A percentile compares a stretch with the other conserved stretches of the same genome.
These are phyloP conservation scores for Phanerochaete carnosa DNA, from an alignment of 768 basidiomycete species.

Conservation along the genomic window DNA sequence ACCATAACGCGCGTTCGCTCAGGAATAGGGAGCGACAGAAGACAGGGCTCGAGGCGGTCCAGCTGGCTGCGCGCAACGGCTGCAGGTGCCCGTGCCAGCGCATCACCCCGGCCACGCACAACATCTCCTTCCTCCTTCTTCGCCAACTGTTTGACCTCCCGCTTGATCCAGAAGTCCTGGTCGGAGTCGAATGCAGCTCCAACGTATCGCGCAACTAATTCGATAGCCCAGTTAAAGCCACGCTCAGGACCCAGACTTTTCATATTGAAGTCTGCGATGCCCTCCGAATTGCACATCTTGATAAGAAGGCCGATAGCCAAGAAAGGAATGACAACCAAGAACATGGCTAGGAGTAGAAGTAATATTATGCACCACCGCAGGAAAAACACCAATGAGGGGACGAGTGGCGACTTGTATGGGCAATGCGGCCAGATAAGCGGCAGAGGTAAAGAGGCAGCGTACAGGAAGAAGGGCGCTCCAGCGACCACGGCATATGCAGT, in stretches of 20 bases:
- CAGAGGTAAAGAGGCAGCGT: not conserved
- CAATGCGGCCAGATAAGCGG: constrained; percentile 5
- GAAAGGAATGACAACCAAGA: not conserved
- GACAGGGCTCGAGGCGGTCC: not conserved
- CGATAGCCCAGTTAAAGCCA: not conserved
- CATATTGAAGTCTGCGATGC: not conserved
- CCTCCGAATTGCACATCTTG: not conserved
- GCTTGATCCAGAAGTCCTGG: not conserved
- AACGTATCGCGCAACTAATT: not conserved
- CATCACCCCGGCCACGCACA: not conserved
- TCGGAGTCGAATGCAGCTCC: not conserved
- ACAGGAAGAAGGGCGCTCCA: constrained; percentile 1
- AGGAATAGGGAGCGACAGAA: not conserved
- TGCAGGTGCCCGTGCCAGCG: not conserved
- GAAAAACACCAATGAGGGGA: not conserved
- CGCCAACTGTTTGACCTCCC: not conserved
- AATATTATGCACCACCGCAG: not conserved
- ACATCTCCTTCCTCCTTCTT: not conserved
- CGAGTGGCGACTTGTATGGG: constrained; percentile 10
- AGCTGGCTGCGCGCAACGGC: not conserved
- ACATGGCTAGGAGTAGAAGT: not conserved
- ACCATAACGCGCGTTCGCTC: not conserved
- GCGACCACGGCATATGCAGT: not conserved
- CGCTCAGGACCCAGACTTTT: no score
- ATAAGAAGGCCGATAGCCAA: not conserved